Evolutionary conservation across 805 yeast species (phyloP), one percentile per base, ranked within the genome.

Genomic region (Pichia manshurica): DNA sequence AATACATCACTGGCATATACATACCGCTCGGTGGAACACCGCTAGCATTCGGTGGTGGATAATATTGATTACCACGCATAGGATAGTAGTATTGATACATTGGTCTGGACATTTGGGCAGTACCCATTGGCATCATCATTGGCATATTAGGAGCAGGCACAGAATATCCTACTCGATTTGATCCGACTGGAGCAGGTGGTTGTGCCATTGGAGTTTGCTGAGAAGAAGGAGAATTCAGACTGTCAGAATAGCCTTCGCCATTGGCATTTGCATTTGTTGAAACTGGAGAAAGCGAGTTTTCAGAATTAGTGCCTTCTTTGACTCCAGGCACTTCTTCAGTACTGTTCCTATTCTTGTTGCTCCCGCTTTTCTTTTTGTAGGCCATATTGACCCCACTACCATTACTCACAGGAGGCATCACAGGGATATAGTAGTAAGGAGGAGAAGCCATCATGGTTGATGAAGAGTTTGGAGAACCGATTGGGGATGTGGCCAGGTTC

Each of bases 371-470:
- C 6, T 21, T 20, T 10, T 33, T 42, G 7, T 23, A 4, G 17
- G 10, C n/a, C 17, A 9, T 31, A 33, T 22, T 42, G 20, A 15
- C 19, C 8, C 21, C 34, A 4, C 5, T 17, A 12, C 31, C 16
- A 16, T 23, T 36, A 20, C 38, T 41, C 13, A 44, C 34, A 9
- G 63, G 56, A 25, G 52, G 44, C 23, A 49, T 42, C 17, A 46
- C 36, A 22, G 50, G 42, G 39, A 54, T 36, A 39, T 49, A 48
- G 22, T 48, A 53, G 34, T 43, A 46, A n/a, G 21, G 25, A 16
- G 36, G 22, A 12, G 37, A n/a, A 5, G 34, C 4, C 5, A 41
- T 5, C 19, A 12, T 12, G 5, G 37, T 8, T 4, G 28, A 19
- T 13, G 37, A 1, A 5, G 51, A 21, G 23, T n/a, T 25, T n/a